Evolutionary conservation across 345 rosid species (phyloP).

Genomic region (Acer campestre): DNA sequence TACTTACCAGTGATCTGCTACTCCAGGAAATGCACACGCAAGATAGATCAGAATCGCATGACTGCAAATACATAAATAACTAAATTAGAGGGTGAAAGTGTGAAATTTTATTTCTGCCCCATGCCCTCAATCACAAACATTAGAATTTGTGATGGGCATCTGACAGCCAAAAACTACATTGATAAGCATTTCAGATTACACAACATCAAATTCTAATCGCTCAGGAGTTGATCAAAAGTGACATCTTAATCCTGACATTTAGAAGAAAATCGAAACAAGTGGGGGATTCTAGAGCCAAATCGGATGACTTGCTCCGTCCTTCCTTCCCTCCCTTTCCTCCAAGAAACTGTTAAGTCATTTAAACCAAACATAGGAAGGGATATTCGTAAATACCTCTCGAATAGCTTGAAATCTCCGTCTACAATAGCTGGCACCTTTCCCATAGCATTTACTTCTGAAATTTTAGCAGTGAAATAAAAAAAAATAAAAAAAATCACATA

Average conservation of each 20-base stretch:
- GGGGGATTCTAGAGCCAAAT: neutral
- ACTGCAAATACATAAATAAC: conserved; percentile 45
- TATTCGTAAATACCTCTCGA: conserved; percentile 62
- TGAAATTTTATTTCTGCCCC: neutral
- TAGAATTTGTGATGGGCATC: neutral
- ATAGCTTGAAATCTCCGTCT: conserved; percentile 80
- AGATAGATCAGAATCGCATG: conserved; percentile 85
- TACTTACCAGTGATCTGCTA: conserved; percentile 80
- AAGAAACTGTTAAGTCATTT: neutral
- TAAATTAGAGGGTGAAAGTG: neutral
- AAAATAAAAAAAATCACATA: neutral
- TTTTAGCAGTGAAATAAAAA: conserved; percentile 8
- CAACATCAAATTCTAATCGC: neutral
- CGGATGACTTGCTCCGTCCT: neutral
- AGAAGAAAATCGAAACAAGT: neutral
- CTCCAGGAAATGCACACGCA: conserved; percentile 74
- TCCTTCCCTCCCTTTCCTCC: too few relatives aligned
- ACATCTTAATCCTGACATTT: neutral
- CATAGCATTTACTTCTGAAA: conserved; percentile 76
- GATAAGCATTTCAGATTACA: neutral
- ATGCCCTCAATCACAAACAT: neutral
- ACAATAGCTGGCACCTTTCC: conserved; percentile 67
- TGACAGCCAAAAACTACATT: neutral
- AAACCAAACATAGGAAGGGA: neutral
- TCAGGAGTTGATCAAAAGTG: neutral